phyloP scores from a whole-genome alignment of 495 filamentous ascomycete genomes.

The Podospora fimiseda region DNA sequence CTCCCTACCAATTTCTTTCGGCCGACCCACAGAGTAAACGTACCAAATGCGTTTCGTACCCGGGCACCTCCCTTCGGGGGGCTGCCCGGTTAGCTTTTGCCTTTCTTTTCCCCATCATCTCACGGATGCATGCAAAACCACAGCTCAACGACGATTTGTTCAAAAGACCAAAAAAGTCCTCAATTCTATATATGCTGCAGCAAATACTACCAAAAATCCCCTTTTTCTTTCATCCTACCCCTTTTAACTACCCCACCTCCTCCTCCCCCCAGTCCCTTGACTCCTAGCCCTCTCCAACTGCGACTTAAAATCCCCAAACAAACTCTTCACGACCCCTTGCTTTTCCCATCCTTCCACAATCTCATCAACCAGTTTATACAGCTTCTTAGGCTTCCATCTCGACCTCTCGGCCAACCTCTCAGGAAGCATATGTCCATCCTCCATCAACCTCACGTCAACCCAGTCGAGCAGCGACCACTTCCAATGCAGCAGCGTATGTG shows the following conservation, averaged over 20 bases:
- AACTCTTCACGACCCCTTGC: slow-evolving; percentile 16
- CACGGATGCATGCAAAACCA: no score
- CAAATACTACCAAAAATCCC: not conserved
- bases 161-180: not conserved
- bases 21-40: no score
- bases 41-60: no score
- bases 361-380: slow-evolving; percentile 45
- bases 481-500: slow-evolving; percentile 70
- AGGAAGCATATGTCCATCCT: slow-evolving; percentile 44
- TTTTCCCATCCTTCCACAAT: slow-evolving; percentile 33
- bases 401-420: slow-evolving; percentile 38
- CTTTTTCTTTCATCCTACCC: not conserved
- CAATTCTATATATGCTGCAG: no score
- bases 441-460: slow-evolving; percentile 55
- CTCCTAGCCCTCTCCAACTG: slow-evolving; percentile 32
- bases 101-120: no score
- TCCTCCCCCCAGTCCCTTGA: slow-evolving; percentile 23
- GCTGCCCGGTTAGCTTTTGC: no score
- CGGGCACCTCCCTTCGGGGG: no score
- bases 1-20: no score
- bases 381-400: slow-evolving; percentile 43
- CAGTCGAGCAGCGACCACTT: slow-evolving; percentile 64
- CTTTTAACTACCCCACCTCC: slow-evolving; percentile 4
- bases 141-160: not conserved
- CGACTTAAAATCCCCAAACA: slow-evolving; percentile 33